phyloP scores from a whole-genome alignment of 2,329 filamentous ascomycete genomes.

The Penicillium oxalicum region DNA sequence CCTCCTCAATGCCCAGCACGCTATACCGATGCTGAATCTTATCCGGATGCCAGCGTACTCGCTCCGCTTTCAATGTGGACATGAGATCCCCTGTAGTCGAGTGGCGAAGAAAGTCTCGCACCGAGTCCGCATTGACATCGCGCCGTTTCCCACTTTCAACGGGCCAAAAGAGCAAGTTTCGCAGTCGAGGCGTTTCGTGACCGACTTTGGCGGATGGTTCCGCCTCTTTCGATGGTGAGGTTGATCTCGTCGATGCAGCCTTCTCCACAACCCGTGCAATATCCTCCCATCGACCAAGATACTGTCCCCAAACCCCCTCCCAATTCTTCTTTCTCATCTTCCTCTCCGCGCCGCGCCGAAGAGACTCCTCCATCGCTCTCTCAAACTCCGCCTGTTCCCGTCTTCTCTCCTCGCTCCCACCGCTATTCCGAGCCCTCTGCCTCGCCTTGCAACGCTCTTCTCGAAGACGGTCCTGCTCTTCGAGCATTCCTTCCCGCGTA shows the following conservation, averaged over 20 bases:
- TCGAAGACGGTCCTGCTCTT: slow-evolving; percentile 63
- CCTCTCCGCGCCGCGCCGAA: slow-evolving; percentile 62
- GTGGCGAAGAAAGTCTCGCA: slow-evolving; percentile 64
- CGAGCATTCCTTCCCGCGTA: slow-evolving; percentile 74
- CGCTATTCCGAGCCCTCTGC: slow-evolving; percentile 29
- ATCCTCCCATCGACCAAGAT: slow-evolving; percentile 58
- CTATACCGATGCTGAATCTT: slow-evolving; percentile 91
- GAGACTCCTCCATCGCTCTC: slow-evolving; percentile 61
- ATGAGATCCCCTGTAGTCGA: slow-evolving; percentile 41
- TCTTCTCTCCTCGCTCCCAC: slow-evolving; percentile 17
- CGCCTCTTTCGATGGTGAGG: not conserved
- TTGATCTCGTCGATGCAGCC: slow-evolving; percentile 3
- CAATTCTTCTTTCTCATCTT: slow-evolving; percentile 36
- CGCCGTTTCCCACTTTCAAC: slow-evolving; percentile 54
- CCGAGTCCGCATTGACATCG: slow-evolving; percentile 54
- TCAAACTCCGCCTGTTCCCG: slow-evolving; percentile 44
- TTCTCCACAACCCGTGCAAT: slow-evolving; percentile 30
- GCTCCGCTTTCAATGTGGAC: slow-evolving; percentile 68
- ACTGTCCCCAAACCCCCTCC: slow-evolving; percentile 58
- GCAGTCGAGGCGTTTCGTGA: slow-evolving; percentile 18
- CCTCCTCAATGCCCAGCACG: slow-evolving; percentile 60
- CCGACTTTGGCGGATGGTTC: not conserved
- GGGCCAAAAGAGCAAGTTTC: slow-evolving; percentile 63
- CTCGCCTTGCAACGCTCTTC: slow-evolving; percentile 47
- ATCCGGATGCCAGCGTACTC: slow-evolving; percentile 94